Base-by-base conservation (phyloP, 164 flowering plant species). In the Dillenia turbinata region DNA sequence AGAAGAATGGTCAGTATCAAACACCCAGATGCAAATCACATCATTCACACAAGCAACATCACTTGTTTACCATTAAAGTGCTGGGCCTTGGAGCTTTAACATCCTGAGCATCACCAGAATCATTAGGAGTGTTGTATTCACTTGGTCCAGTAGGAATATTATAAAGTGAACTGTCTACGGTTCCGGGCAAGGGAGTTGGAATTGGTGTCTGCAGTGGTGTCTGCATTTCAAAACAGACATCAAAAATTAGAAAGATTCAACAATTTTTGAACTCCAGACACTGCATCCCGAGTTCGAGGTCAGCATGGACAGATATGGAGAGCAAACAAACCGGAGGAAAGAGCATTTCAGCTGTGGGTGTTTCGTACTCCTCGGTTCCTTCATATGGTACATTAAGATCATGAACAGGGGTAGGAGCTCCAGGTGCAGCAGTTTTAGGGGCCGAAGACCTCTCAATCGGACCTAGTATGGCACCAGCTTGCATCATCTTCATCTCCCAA, bases 361-460 rank as follows among this genome's bases (percentile, higher is more conserved):
- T 94, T 72, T 94, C 96, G 43, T 85, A 94, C 80, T 94, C 99
- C 73, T 94, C 99, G 1, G 89, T 65, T 19, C 88, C 96, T 69
- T 94, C 93, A 65, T 94, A 94, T 0, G 97, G 97, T 3, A 89
- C 94, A 78, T 92, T 95, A 14, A 95, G 89, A 81, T 95, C 97
- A 63, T 85, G 96, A 49, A 94, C 93, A 9, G 97, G 89, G 10
- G 88, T 69, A 3, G 75, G 53, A 0, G 79, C 67, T 16, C 80
- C 84, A 14, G 82, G 79, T 14, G 81, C 70, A 2, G 64, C 58
- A 0, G 78, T 47, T 69, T 70, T 86, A 12, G 76, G 75, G 8
- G 59, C 71, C 0, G 75, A 47, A 1, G 85, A 56, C 79, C 97
- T 84, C 50, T 92, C 96, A 49, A 79, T 81, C 10, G 93, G 91